phyloP scores from a whole-genome alignment of 2,329 filamentous ascomycete species.

The Tolypocladium inflatum region DNA sequence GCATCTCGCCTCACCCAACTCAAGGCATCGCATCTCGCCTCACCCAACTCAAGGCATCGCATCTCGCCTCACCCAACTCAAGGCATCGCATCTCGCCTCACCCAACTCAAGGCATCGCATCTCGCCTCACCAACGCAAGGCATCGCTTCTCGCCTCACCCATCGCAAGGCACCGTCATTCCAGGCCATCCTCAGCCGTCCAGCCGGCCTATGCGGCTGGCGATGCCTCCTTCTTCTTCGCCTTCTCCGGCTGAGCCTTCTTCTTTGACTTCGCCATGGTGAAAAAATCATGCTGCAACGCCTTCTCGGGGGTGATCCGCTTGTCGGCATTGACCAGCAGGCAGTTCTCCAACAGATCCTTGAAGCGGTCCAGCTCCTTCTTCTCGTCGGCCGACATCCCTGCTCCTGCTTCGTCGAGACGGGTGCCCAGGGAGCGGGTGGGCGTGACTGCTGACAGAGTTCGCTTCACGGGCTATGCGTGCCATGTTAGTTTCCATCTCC shows the following conservation, averaged over 20 bases:
- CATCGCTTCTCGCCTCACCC: background rate
- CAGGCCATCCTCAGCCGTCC: background rate
- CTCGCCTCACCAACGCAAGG: background rate
- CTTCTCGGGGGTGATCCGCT: constrained; percentile 77
- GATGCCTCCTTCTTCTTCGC: background rate
- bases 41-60: too few species aligned
- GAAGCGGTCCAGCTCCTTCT: constrained; percentile 72
- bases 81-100: too few species aligned
- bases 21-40: background rate
- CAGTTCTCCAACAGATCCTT: constrained; percentile 83
- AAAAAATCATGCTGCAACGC: constrained; percentile 89
- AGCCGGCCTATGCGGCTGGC: background rate
- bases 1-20: background rate
- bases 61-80: too few species aligned
- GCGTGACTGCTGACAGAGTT: constrained; percentile 56
- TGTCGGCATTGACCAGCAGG: constrained; percentile 82
- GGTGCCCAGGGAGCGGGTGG: constrained; percentile 72
- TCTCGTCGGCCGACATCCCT: constrained; percentile 64
- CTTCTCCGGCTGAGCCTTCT: background rate
- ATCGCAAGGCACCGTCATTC: too few species aligned
- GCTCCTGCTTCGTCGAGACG: constrained; percentile 66
- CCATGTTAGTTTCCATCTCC: background rate
- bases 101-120: too few species aligned
- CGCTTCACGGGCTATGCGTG: constrained; percentile 36
- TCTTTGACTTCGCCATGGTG: constrained; percentile 19